Percentiles rank a stretch among this genome's conserved stretches.
These are phyloP conservation scores for Verticillium longisporum DNA, from an alignment of 2,329 filamentous ascomycete species.

Conservation along the genomic window DNA sequence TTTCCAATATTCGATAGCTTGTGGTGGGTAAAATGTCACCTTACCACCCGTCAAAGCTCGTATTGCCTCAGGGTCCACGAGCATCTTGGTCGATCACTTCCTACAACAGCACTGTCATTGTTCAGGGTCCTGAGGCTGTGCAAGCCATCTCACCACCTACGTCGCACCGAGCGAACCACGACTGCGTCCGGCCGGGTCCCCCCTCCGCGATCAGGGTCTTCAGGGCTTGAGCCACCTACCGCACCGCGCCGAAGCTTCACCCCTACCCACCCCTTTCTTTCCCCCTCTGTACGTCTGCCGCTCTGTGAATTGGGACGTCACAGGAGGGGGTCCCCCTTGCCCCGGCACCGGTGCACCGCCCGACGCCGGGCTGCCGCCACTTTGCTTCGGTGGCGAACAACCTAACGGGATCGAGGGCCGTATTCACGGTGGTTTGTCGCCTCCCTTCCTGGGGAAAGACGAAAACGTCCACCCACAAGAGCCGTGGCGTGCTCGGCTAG, in stretches of 20 bases:
- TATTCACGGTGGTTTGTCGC: neutral
- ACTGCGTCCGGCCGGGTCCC: neutral
- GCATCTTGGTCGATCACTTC: neutral
- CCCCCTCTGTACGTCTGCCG: too few relatives aligned
- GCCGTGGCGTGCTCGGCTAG: neutral
- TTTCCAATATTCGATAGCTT: neutral
- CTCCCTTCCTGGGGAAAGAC: neutral
- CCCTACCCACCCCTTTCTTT: too few relatives aligned
- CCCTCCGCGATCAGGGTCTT: neutral
- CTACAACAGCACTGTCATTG: neutral
- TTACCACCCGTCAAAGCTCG: neutral
- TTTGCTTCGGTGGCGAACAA: neutral
- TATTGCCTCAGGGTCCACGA: neutral
- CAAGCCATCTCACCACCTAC: neutral
- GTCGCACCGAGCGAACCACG: neutral
- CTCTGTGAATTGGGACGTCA: too few relatives aligned
- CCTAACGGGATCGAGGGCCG: neutral
- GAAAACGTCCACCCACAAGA: neutral
- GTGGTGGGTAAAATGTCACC: neutral
- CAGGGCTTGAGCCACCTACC: neutral
- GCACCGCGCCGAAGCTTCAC: neutral
- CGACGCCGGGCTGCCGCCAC: neutral
- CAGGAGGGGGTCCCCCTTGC: too few relatives aligned
- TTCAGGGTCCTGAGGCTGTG: neutral
- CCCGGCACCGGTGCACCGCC: neutral